phyloP scores from a whole-genome alignment of 2,329 filamentous ascomycete genomes.

The Neoscytalidium dimidiatum region DNA sequence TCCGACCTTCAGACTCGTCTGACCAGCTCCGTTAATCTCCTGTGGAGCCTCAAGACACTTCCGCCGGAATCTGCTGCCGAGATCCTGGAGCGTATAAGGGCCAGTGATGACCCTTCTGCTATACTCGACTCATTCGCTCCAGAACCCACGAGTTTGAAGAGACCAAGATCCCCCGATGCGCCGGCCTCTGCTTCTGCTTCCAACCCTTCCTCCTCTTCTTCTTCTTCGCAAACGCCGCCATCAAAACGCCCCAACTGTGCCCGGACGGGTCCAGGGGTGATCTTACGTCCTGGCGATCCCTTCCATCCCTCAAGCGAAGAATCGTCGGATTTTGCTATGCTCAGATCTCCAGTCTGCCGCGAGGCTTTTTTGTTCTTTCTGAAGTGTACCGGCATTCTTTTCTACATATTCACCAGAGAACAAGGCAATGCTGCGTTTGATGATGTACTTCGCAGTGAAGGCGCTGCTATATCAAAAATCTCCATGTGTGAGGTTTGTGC shows the following conservation, averaged over 20 bases:
- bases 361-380: constrained; percentile 24
- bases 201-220: background rate
- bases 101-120: background rate
- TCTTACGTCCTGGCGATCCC: background rate
- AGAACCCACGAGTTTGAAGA: background rate
- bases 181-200: background rate
- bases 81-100: constrained; percentile 20
- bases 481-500: constrained; percentile 24
- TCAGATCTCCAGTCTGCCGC: background rate
- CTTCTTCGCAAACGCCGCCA: background rate
- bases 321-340: background rate
- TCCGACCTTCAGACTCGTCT: background rate
- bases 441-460: constrained; percentile 17
- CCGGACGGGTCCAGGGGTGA: background rate
- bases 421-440: constrained; percentile 21
- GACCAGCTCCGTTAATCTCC: constrained; percentile 19
- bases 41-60: constrained; percentile 25
- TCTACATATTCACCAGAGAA: constrained; percentile 23
- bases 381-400: constrained; percentile 24
- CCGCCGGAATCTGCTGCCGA: constrained; percentile 22
- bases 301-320: background rate
- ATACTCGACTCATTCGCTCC: background rate
- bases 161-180: background rate
- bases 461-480: constrained; percentile 8
- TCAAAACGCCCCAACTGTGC: background rate